phyloP scores from a whole-genome alignment of 164 flowering plant genomes.

The Tetracentron sinense region DNA sequence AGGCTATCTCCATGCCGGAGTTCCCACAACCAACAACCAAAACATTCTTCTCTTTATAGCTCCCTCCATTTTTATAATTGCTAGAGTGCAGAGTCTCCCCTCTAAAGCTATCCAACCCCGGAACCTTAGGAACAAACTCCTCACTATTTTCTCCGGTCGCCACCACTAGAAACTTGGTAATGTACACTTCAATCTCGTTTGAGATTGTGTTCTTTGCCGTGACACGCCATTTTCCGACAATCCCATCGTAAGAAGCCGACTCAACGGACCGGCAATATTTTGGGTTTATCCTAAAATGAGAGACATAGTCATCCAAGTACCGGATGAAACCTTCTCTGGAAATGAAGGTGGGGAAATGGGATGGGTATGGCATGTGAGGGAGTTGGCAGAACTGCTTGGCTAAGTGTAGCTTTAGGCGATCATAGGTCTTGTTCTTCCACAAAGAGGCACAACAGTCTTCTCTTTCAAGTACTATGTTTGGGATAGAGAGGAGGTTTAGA shows the following conservation, averaged over 20 bases:
- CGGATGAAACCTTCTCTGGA: conserved; percentile 1
- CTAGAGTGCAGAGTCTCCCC: conserved; percentile 9
- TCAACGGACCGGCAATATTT: conserved; percentile 3
- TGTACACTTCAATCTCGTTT: conserved; percentile 3
- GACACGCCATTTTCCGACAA: conserved; percentile 3
- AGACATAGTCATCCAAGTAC: conserved; percentile 3
- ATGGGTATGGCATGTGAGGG: conserved; percentile 8
- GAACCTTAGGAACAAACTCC: neutral
- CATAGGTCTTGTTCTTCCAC: conserved; percentile 10
- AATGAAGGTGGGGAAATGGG: neutral
- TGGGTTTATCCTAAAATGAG: neutral
- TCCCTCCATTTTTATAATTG: too few relatives aligned
- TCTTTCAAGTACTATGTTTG: conserved; percentile 5
- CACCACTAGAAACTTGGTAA: neutral
- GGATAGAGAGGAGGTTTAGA: conserved; percentile 1
- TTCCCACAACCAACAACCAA: too few relatives aligned
- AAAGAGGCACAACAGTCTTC: conserved; percentile 9
- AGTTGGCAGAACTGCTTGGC: conserved; percentile 8
- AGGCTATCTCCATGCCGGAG: neutral
- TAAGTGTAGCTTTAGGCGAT: conserved; percentile 10
- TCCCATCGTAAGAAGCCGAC: neutral
- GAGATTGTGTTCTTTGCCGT: neutral
- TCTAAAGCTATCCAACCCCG: neutral
- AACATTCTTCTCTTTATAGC: neutral
- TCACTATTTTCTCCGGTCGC: too few relatives aligned